Evolutionary conservation across 768 basidiomycete species (phyloP).

Genomic region (Pisolithus sp.): DNA sequence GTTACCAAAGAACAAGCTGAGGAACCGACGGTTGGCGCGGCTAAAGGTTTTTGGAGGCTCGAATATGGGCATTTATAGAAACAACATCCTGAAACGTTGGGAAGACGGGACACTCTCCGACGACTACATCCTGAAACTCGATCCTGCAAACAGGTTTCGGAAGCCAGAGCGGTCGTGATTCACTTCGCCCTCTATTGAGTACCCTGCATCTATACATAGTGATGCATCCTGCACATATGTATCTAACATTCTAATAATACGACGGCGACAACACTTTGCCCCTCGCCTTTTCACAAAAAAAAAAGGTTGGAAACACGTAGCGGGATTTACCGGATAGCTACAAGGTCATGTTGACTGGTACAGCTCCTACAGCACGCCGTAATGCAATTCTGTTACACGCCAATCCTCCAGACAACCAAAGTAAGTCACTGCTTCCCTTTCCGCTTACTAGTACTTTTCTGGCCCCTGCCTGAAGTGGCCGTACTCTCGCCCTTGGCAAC

Average conservation of each 20-base stretch:
- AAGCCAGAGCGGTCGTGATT: neutral
- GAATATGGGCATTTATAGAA: constrained; percentile 69
- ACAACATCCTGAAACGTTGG: constrained; percentile 78
- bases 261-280: too few species aligned
- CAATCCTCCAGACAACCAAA: neutral
- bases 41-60: constrained; percentile 82
- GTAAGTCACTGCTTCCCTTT: constrained; percentile 19
- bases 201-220: too few species aligned
- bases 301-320: neutral
- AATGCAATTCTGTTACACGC: too few species aligned
- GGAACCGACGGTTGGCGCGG: constrained; percentile 81
- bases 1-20: constrained; percentile 96
- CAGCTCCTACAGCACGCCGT: too few species aligned
- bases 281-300: too few species aligned
- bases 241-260: neutral
- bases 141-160: constrained; percentile 12
- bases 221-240: neutral
- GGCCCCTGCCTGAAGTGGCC: constrained; percentile 9
- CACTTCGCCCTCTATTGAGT: too few species aligned
- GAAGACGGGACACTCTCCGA: constrained; percentile 68
- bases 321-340: neutral
- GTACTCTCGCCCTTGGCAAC: constrained; percentile 8
- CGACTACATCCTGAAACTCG: constrained; percentile 24
- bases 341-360: too few species aligned
- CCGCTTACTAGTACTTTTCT: constrained; percentile 21